phyloP scores from a whole-genome alignment of 306 rosid species.

The Chamaecrista fasciculata region DNA sequence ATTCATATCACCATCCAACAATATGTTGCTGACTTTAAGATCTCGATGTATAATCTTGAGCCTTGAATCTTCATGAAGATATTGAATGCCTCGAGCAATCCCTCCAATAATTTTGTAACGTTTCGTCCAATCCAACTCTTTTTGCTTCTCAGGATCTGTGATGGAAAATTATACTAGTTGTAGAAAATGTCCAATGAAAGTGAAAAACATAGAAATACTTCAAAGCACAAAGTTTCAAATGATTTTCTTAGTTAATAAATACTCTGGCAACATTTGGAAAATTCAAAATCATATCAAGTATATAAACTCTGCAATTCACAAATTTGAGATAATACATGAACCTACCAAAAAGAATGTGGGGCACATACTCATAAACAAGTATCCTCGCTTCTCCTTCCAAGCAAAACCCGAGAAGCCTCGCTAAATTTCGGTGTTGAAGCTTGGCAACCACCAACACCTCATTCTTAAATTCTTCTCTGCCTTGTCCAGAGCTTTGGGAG shows the following conservation, averaged over 20 bases:
- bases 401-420: slow-evolving; percentile 51
- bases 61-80: slow-evolving; percentile 56
- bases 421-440: slow-evolving; percentile 56
- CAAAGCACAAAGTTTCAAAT: too few species aligned
- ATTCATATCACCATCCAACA: slow-evolving; percentile 43
- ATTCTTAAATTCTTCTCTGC: slow-evolving; percentile 49
- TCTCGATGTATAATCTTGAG: slow-evolving; percentile 56
- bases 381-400: slow-evolving; percentile 48
- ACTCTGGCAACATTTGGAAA: background rate
- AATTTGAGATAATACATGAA: background rate
- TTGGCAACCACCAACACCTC: slow-evolving; percentile 51
- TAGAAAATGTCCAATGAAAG: too few species aligned
- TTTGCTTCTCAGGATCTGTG: slow-evolving; percentile 34
- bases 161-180: background rate
- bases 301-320: background rate
- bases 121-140: slow-evolving; percentile 38
- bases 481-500: slow-evolving; percentile 48
- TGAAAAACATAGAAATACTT: too few species aligned
- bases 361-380: slow-evolving; percentile 51
- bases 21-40: slow-evolving; percentile 50
- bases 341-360: slow-evolving; percentile 45
- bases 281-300: background rate
- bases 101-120: slow-evolving; percentile 42
- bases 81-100: slow-evolving; percentile 49
- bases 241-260: too few species aligned